phyloP scores from a whole-genome alignment of 345 rosid species.

The Euclidium syriacum region DNA sequence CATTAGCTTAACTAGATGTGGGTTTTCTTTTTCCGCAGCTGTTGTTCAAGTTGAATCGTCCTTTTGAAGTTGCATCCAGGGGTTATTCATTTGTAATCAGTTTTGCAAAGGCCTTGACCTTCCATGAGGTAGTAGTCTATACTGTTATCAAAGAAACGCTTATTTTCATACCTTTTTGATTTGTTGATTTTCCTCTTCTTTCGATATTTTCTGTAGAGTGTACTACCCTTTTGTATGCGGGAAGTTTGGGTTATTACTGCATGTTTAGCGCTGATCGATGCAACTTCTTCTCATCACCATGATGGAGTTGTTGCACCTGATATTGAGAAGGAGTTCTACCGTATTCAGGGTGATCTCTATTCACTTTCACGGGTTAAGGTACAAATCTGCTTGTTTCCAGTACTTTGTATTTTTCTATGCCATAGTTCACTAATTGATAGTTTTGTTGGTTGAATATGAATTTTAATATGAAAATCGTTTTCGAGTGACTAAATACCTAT shows the following conservation, averaged over 20 bases:
- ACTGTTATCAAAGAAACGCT: constrained; percentile 3
- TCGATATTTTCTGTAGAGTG: constrained; percentile 38
- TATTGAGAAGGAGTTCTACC: constrained; percentile 87
- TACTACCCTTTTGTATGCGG: constrained; percentile 71
- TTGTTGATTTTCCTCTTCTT: constrained; percentile 18
- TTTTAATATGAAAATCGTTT: not conserved
- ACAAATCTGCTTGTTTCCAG: constrained; percentile 14
- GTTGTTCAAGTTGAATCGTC: constrained; percentile 79
- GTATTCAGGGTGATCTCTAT: constrained; percentile 92
- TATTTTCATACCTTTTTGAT: constrained; percentile 1
- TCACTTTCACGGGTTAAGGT: constrained; percentile 92
- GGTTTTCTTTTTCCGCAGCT: constrained; percentile 63
- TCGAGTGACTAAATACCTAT: constrained; percentile 7
- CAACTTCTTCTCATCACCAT: constrained; percentile 63
- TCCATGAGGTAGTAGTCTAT: constrained; percentile 63
- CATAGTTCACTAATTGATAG: not conserved
- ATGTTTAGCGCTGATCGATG: constrained; percentile 66
- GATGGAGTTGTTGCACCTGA: constrained; percentile 64
- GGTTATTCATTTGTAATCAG: constrained; percentile 79
- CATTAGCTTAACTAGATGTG: constrained; percentile 2
- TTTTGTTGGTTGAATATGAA: constrained; percentile 11
- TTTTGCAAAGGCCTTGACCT: constrained; percentile 67
- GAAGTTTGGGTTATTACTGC: constrained; percentile 97
- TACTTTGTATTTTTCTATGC: constrained; percentile 9
- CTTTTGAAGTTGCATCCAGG: constrained; percentile 93